Evolutionary conservation across 2,329 filamentous ascomycete species (phyloP).

Genomic region (Lithohypha guttulata): DNA sequence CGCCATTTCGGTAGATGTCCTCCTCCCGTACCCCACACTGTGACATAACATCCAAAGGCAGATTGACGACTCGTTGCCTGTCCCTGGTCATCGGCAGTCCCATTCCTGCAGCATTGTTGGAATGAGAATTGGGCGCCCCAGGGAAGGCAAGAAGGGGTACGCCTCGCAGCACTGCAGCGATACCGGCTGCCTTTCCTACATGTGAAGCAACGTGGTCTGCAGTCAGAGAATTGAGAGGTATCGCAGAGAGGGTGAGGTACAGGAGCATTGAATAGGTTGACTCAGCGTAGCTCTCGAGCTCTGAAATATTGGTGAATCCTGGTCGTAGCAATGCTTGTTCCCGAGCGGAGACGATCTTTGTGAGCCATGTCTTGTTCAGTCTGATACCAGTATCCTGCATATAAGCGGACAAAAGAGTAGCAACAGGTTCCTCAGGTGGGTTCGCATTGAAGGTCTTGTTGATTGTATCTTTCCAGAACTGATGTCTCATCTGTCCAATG

Average conservation of each 20-base stretch:
- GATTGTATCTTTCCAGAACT: slow-evolving; percentile 88
- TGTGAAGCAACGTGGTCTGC: slow-evolving; percentile 90
- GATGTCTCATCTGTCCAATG: slow-evolving; percentile 77
- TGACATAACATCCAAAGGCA: slow-evolving; percentile 85
- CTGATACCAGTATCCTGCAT: slow-evolving; percentile 44
- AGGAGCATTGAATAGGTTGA: slow-evolving; percentile 88
- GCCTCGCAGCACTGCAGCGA: slow-evolving; percentile 74
- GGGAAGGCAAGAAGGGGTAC: slow-evolving; percentile 80
- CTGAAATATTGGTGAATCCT: slow-evolving; percentile 62
- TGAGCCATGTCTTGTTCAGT: slow-evolving; percentile 61
- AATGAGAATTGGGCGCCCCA: slow-evolving; percentile 46
- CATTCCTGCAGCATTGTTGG: slow-evolving; percentile 35
- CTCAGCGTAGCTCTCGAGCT: slow-evolving; percentile 80
- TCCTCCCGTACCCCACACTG: slow-evolving; percentile 73
- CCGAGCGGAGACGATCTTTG: slow-evolving; percentile 66
- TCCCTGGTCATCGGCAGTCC: slow-evolving; percentile 30
- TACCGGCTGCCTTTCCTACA: slow-evolving; percentile 87
- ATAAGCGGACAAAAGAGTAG: slow-evolving; percentile 66
- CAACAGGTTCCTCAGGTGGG: slow-evolving; percentile 84
- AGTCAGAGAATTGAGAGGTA: slow-evolving; percentile 71
- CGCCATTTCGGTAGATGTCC: slow-evolving; percentile 72
- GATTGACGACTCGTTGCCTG: slow-evolving; percentile 56
- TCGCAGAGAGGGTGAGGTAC: slow-evolving; percentile 71
- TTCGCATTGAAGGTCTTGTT: slow-evolving; percentile 63
- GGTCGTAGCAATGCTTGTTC: slow-evolving; percentile 75